These are phyloP conservation scores for Epichloe uncinata DNA, from an alignment of 2,329 filamentous ascomycete genomes.

Conservation along the genomic window DNA sequence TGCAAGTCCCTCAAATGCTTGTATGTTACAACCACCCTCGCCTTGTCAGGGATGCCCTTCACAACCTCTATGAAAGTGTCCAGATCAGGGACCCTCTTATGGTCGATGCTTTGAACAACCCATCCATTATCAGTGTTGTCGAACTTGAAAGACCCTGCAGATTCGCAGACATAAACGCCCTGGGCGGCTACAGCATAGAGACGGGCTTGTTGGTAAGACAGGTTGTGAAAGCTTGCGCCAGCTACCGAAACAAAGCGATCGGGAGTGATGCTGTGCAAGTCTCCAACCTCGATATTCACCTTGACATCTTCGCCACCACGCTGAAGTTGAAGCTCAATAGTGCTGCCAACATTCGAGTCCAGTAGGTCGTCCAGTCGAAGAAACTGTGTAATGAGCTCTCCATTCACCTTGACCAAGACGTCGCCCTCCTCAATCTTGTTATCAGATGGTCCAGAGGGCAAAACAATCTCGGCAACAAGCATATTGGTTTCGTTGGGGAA, in stretches of 20 bases:
- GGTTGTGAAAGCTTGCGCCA: slow-evolving; percentile 85
- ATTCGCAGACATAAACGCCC: slow-evolving; percentile 91
- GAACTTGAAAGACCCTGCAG: slow-evolving; percentile 86
- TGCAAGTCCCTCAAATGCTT: slow-evolving; percentile 92
- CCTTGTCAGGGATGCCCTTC: slow-evolving; percentile 67
- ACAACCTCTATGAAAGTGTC: slow-evolving; percentile 84
- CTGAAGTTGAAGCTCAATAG: slow-evolving; percentile 72
- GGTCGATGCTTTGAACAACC: slow-evolving; percentile 85
- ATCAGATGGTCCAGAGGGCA: slow-evolving; percentile 81
- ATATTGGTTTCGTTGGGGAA: slow-evolving; percentile 94
- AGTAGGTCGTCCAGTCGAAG: slow-evolving; percentile 82
- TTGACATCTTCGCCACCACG: slow-evolving; percentile 79
- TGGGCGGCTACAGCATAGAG: slow-evolving; percentile 85
- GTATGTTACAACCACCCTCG: slow-evolving; percentile 86
- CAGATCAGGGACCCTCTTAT: slow-evolving; percentile 79
- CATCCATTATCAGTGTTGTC: slow-evolving; percentile 85
- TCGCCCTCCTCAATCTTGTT: slow-evolving; percentile 87
- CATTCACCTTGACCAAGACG: slow-evolving; percentile 85
- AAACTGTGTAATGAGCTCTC: slow-evolving; percentile 84
- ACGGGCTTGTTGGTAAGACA: slow-evolving; percentile 96
- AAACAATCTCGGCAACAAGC: slow-evolving; percentile 89
- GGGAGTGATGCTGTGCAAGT: slow-evolving; percentile 88
- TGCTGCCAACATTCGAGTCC: slow-evolving; percentile 70
- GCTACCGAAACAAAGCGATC: slow-evolving; percentile 92
- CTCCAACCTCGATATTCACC: slow-evolving; percentile 71